phyloP scores from a whole-genome alignment of 2,329 filamentous ascomycete species.

The Claviceps fusiformis region DNA sequence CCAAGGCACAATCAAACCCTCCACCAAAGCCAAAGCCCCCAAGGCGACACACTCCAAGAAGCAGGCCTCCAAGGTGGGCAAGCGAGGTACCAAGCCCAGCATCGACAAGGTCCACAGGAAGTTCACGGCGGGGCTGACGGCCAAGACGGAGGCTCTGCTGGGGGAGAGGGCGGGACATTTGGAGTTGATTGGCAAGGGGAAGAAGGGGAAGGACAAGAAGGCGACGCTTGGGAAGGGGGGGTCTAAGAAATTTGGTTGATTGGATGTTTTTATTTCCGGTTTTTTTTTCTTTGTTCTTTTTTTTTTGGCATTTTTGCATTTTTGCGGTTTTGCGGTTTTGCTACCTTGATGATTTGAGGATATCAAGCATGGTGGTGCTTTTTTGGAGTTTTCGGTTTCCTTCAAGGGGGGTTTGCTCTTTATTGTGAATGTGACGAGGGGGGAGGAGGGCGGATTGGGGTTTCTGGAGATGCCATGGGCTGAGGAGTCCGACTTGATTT shows the following conservation, averaged over 20 bases:
- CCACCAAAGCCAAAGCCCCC: conserved; percentile 25
- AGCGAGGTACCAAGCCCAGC: conserved; percentile 31
- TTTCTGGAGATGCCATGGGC: too few species aligned
- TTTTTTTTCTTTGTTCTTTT: too few species aligned
- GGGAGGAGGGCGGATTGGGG: too few species aligned
- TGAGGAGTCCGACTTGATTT: too few species aligned
- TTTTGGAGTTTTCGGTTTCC: too few species aligned
- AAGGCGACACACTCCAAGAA: conserved; percentile 28
- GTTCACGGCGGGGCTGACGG: conserved; percentile 39
- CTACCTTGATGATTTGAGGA: too few species aligned
- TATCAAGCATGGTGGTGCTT: too few species aligned
- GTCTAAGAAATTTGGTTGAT: conserved; percentile 42
- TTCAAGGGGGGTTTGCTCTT: too few species aligned
- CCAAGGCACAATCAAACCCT: conserved; percentile 39
- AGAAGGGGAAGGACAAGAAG: conserved; percentile 30
- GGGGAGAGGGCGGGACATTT: conserved; percentile 46
- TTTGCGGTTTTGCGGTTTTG: too few species aligned
- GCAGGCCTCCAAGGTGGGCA: conserved; percentile 32
- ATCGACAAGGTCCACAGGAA: conserved; percentile 42
- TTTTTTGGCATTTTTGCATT: too few species aligned
- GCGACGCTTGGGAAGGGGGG: conserved; percentile 31
- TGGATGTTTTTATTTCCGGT: too few species aligned
- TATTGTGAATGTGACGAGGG: too few species aligned
- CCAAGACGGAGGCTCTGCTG: conserved; percentile 42
- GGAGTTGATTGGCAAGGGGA: conserved; percentile 44